A percentile compares a stretch with the other conserved stretches of the same genome.
These are phyloP conservation scores for Aurantiochytrium sp. DNA, from an alignment of 108 stramenopile genomes.

Conservation along the genomic window DNA sequence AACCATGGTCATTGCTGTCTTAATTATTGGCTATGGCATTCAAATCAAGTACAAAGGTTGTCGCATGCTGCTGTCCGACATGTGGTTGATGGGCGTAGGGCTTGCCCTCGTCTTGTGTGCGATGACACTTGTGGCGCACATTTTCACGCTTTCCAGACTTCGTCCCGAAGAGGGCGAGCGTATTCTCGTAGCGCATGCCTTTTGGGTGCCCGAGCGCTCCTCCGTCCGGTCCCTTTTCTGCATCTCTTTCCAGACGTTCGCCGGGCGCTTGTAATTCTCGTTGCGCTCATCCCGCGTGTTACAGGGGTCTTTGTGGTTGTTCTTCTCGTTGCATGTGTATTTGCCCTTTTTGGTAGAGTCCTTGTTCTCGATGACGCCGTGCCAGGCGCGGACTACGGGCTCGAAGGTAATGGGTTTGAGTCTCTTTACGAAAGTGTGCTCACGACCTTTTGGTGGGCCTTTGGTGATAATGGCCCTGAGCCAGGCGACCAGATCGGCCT, in stretches of 20 bases:
- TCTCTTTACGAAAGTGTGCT: not conserved
- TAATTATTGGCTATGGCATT: not conserved
- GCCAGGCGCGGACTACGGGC: not conserved
- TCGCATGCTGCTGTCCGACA: not conserved
- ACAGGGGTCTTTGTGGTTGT: not conserved
- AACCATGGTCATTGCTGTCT: not conserved
- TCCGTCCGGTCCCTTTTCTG: not conserved
- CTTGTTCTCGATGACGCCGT: not conserved
- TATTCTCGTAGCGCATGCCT: not conserved
- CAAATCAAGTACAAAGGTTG: not conserved
- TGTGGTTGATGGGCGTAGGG: not conserved
- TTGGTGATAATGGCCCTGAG: not conserved
- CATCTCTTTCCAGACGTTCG: not conserved
- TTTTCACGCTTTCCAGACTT: not conserved
- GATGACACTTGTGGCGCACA: not conserved
- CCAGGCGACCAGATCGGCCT: not conserved
- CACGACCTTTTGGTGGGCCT: constrained; percentile 5
- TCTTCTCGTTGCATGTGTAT: not conserved
- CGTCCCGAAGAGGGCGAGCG: not conserved
- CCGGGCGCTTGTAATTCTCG: not conserved
- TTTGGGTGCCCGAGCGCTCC: not conserved
- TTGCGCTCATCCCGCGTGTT: not conserved
- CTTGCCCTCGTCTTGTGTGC: not conserved
- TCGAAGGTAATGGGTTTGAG: not conserved
- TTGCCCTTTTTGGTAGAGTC: not conserved